Percentiles rank a stretch among this genome's conserved stretches.
These are phyloP conservation scores for Gonium pectorale DNA, from an alignment of 139 green algal species.

Conservation along the genomic window DNA sequence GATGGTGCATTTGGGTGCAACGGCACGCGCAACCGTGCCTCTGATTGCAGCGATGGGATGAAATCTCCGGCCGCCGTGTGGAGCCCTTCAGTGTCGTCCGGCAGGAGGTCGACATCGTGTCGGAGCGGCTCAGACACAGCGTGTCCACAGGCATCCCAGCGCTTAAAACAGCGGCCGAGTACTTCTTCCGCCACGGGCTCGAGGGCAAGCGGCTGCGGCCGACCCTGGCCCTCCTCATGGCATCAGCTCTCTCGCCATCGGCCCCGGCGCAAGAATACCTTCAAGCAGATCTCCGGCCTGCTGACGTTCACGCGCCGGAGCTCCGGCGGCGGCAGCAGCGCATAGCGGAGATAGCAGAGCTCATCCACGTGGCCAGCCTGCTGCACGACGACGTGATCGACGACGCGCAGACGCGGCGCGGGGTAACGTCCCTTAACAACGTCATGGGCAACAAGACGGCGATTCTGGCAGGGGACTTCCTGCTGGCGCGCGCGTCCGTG, in stretches of 20 bases:
- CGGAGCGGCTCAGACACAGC: slow-evolving; percentile 82
- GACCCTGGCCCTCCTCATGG: slow-evolving; percentile 91
- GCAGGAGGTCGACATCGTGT: slow-evolving; percentile 84
- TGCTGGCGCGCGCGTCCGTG: slow-evolving; percentile 94
- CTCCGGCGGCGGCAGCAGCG: slow-evolving; percentile 89
- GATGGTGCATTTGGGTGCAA: not conserved
- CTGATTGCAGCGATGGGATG: slow-evolving; percentile 37
- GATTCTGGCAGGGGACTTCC: slow-evolving; percentile 98
- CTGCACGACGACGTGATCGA: slow-evolving; percentile 99
- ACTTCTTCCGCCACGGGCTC: slow-evolving; percentile 75
- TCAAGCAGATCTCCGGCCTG: slow-evolving; percentile 71
- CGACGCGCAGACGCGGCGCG: slow-evolving; percentile 85
- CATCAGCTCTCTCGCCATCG: slow-evolving; percentile 74
- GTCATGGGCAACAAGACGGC: slow-evolving; percentile 89
- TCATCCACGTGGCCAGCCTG: slow-evolving; percentile 95
- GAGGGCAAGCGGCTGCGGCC: slow-evolving; percentile 95
- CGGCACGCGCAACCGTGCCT: not conserved
- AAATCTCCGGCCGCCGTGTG: slow-evolving; percentile 24
- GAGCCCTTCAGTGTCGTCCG: slow-evolving; percentile 84
- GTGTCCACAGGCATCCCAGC: slow-evolving; percentile 88
- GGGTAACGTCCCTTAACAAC: slow-evolving; percentile 87
- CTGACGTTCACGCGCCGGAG: slow-evolving; percentile 68
- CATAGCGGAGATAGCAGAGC: slow-evolving; percentile 96
- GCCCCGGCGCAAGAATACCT: slow-evolving; percentile 59
- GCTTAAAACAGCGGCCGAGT: slow-evolving; percentile 68